Conservation (phyloP, 768 basidiomycete genomes). For the Tulasnella sp. region DNA sequence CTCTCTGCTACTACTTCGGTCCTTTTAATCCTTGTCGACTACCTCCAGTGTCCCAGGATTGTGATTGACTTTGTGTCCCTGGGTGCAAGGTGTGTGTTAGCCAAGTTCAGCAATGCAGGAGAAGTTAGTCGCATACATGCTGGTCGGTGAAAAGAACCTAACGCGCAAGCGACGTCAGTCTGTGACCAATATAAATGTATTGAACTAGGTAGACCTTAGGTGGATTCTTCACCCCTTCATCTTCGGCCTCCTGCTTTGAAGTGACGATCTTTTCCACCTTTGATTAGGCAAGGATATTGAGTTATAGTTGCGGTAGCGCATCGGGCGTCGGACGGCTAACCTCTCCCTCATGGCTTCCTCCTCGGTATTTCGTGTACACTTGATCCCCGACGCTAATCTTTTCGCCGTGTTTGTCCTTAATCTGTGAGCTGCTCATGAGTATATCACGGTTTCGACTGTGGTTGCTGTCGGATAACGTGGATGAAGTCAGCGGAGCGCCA, state of each 20-base stretch:
- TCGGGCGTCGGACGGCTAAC: background rate
- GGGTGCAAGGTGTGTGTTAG: background rate
- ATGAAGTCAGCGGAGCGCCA: too few relatives aligned
- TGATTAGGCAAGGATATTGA: background rate
- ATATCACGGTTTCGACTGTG: background rate
- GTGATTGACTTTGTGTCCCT: conserved; percentile 8
- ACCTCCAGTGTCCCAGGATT: background rate
- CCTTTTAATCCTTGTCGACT: background rate
- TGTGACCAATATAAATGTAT: background rate
- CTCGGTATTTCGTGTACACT: background rate
- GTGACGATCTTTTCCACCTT: background rate
- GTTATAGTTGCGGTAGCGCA: background rate
- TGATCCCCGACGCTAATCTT: background rate
- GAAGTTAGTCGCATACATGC: background rate
- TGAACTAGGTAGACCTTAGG: background rate
- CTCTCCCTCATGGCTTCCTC: conserved; percentile 1
- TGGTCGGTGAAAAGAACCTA: background rate
- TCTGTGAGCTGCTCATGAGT: background rate
- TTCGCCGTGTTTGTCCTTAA: background rate
- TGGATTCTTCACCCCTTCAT: conserved; percentile 3
- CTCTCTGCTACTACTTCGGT: too few relatives aligned
- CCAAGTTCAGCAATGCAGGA: background rate
- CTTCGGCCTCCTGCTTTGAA: background rate
- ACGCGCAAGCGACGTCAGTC: background rate
- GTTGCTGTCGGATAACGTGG: too few relatives aligned